Evolutionary conservation across 139 green algal genomes (phyloP), one percentile per base, ranked within the genome.

Genomic region (Trebouxia sp.): DNA sequence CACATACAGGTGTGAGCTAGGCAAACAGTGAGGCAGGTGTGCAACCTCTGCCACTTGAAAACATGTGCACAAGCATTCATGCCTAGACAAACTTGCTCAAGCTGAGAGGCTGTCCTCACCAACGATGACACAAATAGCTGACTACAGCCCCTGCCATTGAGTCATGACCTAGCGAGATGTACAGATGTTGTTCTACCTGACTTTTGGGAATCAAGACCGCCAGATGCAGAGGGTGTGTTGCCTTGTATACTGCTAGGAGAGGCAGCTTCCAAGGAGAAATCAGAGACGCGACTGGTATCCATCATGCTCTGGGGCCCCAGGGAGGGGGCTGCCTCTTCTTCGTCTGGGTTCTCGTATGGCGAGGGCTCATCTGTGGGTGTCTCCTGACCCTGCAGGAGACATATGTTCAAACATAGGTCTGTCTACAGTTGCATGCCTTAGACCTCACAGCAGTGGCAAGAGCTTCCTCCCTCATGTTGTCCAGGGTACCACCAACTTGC

Each of bases 401-500:
- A 41, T 30, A 67, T 67, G 17, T 7, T 53, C 47, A 53, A 6
- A 14, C 15, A 14, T 53, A 14, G 20, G 47, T 53, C 20, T 53
- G 47, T 17, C 47, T 26, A 53, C 47, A 53, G 47, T 14, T 53
- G n/a, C n/a, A n/a, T n/a, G n/a, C n/a, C n/a, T n/a, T n/a, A n/a
- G n/a, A n/a, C n/a, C 76, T 55, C 22, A 86, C 80, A 37, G 86
- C 88, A 6, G 90, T 93, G 39, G 83, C 82, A 53, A 94, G 30
- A 79, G 51, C 85, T 86, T 94, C 92, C 75, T 92, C 91, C 41
- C 88, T 84, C 90, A 95, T 97, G 79, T 90, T 95, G 17, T 87
- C 90, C 81, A 99, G 80, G 87, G n/a, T n/a, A n/a, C n/a, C n/a
- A n/a, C n/a, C n/a, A n/a, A n/a, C n/a, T n/a, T n/a, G n/a, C n/a